A percentile compares a stretch with the other conserved stretches of the same genome.
These are phyloP conservation scores for Blakeslea trispora DNA, from an alignment of 371 early-diverging fungal species.

Conservation along the genomic window DNA sequence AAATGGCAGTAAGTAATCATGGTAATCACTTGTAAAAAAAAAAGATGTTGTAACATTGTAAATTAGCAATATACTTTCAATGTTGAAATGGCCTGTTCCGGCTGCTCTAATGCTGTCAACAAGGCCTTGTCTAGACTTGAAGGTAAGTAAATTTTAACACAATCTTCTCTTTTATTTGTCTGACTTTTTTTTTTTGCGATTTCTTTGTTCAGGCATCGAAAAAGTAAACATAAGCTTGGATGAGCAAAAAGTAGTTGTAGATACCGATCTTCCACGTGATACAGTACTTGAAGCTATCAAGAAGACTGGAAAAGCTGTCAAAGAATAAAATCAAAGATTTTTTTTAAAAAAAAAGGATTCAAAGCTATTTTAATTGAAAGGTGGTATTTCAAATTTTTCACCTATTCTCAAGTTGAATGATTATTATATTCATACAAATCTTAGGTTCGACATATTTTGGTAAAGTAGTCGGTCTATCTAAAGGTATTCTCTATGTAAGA, in stretches of 20 bases:
- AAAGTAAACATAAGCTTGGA: constrained; percentile 66
- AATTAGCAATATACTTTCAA: constrained; percentile 67
- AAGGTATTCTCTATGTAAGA: too few species aligned
- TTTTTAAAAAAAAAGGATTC: too few species aligned
- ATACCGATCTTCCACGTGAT: constrained; percentile 45
- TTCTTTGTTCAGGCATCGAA: constrained; percentile 44
- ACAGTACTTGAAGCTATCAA: constrained; percentile 66
- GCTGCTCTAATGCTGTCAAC: constrained; percentile 80
- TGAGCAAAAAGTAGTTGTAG: constrained; percentile 64
- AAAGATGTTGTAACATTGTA: too few species aligned
- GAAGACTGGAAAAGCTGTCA: constrained; percentile 59
- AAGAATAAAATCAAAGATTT: constrained; percentile 26
- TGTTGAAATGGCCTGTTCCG: constrained; percentile 83
- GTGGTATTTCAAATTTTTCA: too few species aligned
- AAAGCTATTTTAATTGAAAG: too few species aligned
- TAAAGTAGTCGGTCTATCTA: too few species aligned
- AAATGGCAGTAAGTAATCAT: too few species aligned
- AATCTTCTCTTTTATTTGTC: background rate
- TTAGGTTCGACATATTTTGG: too few species aligned
- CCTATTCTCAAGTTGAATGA: too few species aligned
- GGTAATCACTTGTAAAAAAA: too few species aligned
- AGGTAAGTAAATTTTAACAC: constrained; percentile 31
- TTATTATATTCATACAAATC: too few species aligned
- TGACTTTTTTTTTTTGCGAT: too few species aligned
- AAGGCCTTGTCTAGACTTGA: constrained; percentile 67